phyloP scores from a whole-genome alignment of 2,329 filamentous ascomycete genomes.

The Fusarium verrucosum region DNA sequence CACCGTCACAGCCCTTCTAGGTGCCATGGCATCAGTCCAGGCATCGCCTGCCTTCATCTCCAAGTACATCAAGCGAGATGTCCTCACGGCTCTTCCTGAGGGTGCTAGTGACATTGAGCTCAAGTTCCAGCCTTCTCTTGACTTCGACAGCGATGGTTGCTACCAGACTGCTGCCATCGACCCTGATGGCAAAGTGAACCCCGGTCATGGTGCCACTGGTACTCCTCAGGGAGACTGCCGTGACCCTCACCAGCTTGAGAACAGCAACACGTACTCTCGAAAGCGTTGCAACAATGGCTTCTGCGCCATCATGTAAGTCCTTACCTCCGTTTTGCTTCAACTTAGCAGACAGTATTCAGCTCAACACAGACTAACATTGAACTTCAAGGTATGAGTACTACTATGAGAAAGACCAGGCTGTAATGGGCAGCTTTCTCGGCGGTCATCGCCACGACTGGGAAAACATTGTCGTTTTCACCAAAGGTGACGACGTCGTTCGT shows the following conservation, averaged over 20 bases:
- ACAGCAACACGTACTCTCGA: conserved; percentile 47
- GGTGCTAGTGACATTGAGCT: conserved; percentile 48
- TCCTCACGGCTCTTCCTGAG: conserved; percentile 46
- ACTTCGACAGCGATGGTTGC: conserved; percentile 54
- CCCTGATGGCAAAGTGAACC: conserved; percentile 47
- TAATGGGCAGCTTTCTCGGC: conserved; percentile 43
- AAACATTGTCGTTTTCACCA: conserved; percentile 49
- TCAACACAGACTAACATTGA: not conserved
- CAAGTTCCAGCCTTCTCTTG: conserved; percentile 50
- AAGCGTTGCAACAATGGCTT: conserved; percentile 48
- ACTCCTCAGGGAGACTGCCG: conserved; percentile 46
- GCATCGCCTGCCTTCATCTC: conserved; percentile 24
- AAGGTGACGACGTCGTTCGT: conserved; percentile 38
- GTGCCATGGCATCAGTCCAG: conserved; percentile 30
- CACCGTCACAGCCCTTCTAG: conserved; percentile 23
- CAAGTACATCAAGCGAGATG: conserved; percentile 38
- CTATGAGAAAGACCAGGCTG: conserved; percentile 56
- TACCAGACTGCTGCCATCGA: conserved; percentile 60
- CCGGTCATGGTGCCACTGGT: conserved; percentile 41
- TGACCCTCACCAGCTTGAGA: conserved; percentile 44
- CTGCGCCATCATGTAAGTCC: conserved; percentile 46
- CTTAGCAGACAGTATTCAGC: not conserved
- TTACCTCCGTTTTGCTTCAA: accelerated
- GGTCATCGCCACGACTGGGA: conserved; percentile 57
- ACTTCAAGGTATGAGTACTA: conserved; percentile 48